phyloP scores from a whole-genome alignment of 352 stramenopile genomes.

The Phytophthora ohioensis region DNA sequence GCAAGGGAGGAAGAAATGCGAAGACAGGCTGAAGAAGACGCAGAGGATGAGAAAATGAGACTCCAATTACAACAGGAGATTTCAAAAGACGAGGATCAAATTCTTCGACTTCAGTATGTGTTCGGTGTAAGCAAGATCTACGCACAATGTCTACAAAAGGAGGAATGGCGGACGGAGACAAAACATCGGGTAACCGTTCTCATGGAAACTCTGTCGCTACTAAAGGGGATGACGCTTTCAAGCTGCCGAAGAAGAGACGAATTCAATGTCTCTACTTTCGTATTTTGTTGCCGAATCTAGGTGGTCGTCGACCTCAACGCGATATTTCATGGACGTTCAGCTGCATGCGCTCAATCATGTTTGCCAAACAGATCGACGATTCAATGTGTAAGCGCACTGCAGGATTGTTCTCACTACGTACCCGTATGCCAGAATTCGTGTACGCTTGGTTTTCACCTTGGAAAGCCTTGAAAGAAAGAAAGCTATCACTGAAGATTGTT shows the following conservation, averaged over 20 bases:
- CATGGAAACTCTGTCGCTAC: not conserved
- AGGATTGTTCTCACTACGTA: slow-evolving; percentile 54
- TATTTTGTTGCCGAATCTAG: slow-evolving; percentile 92
- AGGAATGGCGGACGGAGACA: slow-evolving; percentile 26
- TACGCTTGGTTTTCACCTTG: slow-evolving; percentile 93
- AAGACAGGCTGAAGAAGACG: slow-evolving; percentile 46
- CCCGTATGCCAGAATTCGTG: slow-evolving; percentile 94
- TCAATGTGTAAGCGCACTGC: slow-evolving; percentile 64
- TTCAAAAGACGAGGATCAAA: not conserved
- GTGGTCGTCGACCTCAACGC: slow-evolving; percentile 80
- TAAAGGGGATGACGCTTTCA: slow-evolving; percentile 20
- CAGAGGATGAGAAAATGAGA: slow-evolving; percentile 55
- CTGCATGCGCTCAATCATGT: slow-evolving; percentile 91
- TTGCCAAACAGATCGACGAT: slow-evolving; percentile 89
- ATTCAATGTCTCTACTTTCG: slow-evolving; percentile 91
- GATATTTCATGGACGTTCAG: slow-evolving; percentile 88
- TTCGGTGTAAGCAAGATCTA: slow-evolving; percentile 71
- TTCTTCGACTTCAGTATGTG: slow-evolving; percentile 46
- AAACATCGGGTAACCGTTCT: not conserved
- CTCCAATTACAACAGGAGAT: not conserved
- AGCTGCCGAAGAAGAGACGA: slow-evolving; percentile 46
- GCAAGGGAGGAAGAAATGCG: slow-evolving; percentile 63
- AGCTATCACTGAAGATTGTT: slow-evolving; percentile 10
- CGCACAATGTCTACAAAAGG: slow-evolving; percentile 45
- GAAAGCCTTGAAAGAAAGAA: slow-evolving; percentile 70